These are phyloP conservation scores for Phialophora verrucosa DNA, from an alignment of 2,329 filamentous ascomycete genomes.

Conservation along the genomic window DNA sequence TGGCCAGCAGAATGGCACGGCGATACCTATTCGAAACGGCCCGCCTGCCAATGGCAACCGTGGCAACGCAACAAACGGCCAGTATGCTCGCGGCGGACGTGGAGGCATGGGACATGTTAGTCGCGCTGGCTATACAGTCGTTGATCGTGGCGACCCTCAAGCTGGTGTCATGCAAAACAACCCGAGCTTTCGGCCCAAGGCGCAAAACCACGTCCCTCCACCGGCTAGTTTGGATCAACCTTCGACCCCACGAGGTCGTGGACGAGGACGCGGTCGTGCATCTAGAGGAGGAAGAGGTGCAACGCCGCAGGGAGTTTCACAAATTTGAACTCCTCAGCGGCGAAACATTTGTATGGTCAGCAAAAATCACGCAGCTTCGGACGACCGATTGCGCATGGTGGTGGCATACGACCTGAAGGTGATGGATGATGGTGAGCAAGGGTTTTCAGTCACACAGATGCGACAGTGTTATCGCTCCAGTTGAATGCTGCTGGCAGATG, in stretches of 20 bases:
- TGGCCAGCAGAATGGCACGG: slow-evolving; percentile 24
- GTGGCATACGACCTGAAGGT: not conserved
- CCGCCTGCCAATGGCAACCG: slow-evolving; percentile 29
- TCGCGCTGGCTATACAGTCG: slow-evolving; percentile 47
- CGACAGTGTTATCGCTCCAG: slow-evolving; percentile 28
- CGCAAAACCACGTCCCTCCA: slow-evolving; percentile 59
- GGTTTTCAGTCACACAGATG: slow-evolving; percentile 28
- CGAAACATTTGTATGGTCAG: slow-evolving; percentile 4
- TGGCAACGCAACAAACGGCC: slow-evolving; percentile 18
- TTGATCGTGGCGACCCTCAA: slow-evolving; percentile 58
- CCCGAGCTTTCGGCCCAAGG: slow-evolving; percentile 61
- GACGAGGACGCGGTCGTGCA: slow-evolving; percentile 45
- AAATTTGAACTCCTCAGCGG: slow-evolving; percentile 4
- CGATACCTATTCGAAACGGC: slow-evolving; percentile 35
- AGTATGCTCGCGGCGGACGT: slow-evolving; percentile 25
- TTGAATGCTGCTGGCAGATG: slow-evolving; percentile 5
- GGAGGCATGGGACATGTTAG: slow-evolving; percentile 24
- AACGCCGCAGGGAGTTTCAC: slow-evolving; percentile 32
- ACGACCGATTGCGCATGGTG: not conserved
- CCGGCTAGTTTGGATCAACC: slow-evolving; percentile 47
- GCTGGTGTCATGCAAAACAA: slow-evolving; percentile 62
- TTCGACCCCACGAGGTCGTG: slow-evolving; percentile 41
- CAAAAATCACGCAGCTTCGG: not conserved
- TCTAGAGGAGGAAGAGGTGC: slow-evolving; percentile 44
- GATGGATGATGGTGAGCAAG: slow-evolving; percentile 23